Evolutionary conservation across 768 basidiomycete species (phyloP), one percentile per base, ranked within the genome.

Genomic region (Termitomyces sp.): DNA sequence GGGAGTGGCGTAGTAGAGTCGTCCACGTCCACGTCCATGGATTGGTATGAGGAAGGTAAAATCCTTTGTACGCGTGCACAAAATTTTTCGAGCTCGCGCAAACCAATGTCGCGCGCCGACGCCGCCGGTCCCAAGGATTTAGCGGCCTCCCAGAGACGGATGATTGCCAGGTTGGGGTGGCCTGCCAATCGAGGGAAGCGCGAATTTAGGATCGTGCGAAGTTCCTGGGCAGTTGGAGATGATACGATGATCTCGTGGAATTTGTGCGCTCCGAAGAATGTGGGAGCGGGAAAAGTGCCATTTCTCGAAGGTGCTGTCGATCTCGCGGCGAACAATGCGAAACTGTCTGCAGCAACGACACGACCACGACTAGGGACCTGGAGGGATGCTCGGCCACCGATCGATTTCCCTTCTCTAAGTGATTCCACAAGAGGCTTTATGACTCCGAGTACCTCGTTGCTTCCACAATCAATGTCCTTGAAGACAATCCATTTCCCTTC

Each of bases 401-500:
- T 83, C 83, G 86, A 86, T 60, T 91, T 88, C 27, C 84, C 84
- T 18, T 79, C 69, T 4, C 81, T 75, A 33, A 88, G 73, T 16
- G 85, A 93, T 67, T 97, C 89, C 0, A 89, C 79, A 12, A 98
- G 81, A 2, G 93, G 89, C 54, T 94, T 88, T 64, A 98, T 78
- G 51, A 92, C 82, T 0, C 91, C 92, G 5, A 98, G 81, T 3
- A 98, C 88, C 67, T 99, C 97, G 60, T 78, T 87, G 62, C 91
- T 92, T 18, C 88, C 96, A 49, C 87, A 82, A 71, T 99, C 97
- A 44, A 98, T 84, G 68, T 98, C 93, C 68, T 97, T 87, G 48
- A 99, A 81, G 11, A 98, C 85, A 3, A 98, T 78, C 95, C 95
- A 98, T 68, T 85, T 84, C 2, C 97, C 97, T 66, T 92, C 88